Evolutionary conservation across 352 stramenopile genomes (phyloP).

Genomic region (Pythium sp.): DNA sequence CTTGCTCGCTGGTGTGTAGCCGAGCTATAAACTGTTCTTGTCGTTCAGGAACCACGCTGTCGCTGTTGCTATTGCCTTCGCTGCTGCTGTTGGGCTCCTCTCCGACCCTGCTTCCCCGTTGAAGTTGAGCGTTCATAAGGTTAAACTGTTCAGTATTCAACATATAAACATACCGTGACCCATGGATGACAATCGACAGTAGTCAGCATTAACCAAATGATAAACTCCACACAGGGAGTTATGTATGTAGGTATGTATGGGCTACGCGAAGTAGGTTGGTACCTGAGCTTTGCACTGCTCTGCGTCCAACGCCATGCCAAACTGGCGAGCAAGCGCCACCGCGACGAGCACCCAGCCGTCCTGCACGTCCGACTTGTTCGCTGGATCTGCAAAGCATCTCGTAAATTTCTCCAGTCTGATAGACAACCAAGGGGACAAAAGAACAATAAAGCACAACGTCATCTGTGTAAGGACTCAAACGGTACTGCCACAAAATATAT

Average conservation of each 20-base stretch:
- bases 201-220: neutral
- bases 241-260: no score
- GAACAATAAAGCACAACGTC: neutral
- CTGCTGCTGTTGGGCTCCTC: neutral
- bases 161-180: neutral
- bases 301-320: neutral
- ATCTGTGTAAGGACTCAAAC: neutral
- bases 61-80: neutral
- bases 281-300: slow-evolving; percentile 16
- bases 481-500: no score
- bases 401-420: neutral
- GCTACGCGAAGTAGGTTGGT: neutral
- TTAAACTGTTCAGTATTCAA: neutral
- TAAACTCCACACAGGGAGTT: neutral
- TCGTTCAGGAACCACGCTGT: neutral
- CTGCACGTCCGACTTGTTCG: neutral
- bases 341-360: slow-evolving; percentile 9
- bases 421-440: neutral
- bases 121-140: neutral
- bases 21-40: neutral
- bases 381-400: neutral
- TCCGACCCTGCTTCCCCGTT: neutral
- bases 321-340: neutral
- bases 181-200: neutral
- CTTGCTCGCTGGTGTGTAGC: no score